Percentiles rank a stretch among this genome's conserved stretches.
phyloP scores from a whole-genome alignment of 306 rosid species.

The Pyrus communis region DNA sequence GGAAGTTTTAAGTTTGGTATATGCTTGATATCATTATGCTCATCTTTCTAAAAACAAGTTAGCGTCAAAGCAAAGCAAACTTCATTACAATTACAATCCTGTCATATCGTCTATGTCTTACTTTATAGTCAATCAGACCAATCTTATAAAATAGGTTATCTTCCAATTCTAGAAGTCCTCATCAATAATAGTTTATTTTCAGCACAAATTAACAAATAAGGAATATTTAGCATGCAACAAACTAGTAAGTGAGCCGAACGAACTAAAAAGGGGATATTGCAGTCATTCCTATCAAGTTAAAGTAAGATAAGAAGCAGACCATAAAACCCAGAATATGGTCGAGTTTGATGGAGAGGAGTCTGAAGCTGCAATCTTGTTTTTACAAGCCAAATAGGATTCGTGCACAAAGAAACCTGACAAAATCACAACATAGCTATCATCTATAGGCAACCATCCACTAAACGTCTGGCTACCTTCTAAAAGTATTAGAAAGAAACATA shows the following conservation, averaged over 20 bases:
- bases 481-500: background rate
- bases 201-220: background rate
- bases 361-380: slow-evolving; percentile 99
- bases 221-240: background rate
- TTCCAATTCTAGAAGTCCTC: background rate
- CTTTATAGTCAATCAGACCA: background rate
- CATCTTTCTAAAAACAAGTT: background rate
- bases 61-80: background rate
- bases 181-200: background rate
- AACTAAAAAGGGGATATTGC: slow-evolving; percentile 13
- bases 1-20: background rate
- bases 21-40: background rate
- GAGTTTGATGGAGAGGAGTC: slow-evolving; percentile 85
- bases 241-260: slow-evolving; percentile 8
- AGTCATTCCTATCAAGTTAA: slow-evolving; percentile 26
- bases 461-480: background rate
- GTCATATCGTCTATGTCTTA: background rate
- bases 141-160: background rate
- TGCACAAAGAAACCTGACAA: slow-evolving; percentile 76
- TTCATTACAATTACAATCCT: background rate
- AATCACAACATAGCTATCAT: slow-evolving; percentile 20
- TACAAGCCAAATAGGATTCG: slow-evolving; percentile 92
- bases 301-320: slow-evolving; percentile 59
- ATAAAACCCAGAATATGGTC: slow-evolving; percentile 76
- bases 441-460: background rate